phyloP scores from a whole-genome alignment of 371 early-diverging fungal genomes.

The Mucor racemosus region DNA sequence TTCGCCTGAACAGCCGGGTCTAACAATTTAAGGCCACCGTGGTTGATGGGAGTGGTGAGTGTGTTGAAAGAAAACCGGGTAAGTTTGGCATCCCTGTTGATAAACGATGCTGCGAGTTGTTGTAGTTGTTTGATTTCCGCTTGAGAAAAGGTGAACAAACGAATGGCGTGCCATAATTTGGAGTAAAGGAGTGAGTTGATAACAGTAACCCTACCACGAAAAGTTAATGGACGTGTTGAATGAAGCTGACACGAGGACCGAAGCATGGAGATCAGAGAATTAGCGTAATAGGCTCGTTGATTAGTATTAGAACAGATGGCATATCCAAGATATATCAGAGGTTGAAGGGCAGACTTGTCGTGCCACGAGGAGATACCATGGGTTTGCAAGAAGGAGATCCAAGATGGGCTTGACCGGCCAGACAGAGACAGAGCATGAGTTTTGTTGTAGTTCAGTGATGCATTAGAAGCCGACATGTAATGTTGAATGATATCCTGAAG shows the following conservation, averaged over 20 bases:
- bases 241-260: slow-evolving; percentile 1
- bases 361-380: slow-evolving; percentile 16
- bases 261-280: neutral
- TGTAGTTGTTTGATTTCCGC: no score
- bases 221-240: slow-evolving; percentile 13
- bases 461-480: slow-evolving; percentile 16
- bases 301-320: neutral
- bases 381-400: neutral
- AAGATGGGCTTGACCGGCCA: neutral
- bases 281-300: slow-evolving; percentile 9
- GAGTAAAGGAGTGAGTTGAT: slow-evolving; percentile 22
- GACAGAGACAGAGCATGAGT: slow-evolving; percentile 16
- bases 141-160: no score
- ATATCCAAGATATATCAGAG: slow-evolving; percentile 22
- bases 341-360: neutral
- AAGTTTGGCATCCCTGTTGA: no score
- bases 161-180: slow-evolving; percentile 23
- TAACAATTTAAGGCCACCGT: no score
- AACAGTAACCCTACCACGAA: slow-evolving; percentile 23
- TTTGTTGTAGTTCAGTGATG: slow-evolving; percentile 12
- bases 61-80: no score
- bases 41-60: no score
- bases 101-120: no score
- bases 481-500: neutral
- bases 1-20: no score